A percentile compares a stretch with the other conserved stretches of the same genome.
These are phyloP conservation scores for Bimuria novae-zelandiae DNA, from an alignment of 2,329 filamentous ascomycete genomes.

Conservation along the genomic window DNA sequence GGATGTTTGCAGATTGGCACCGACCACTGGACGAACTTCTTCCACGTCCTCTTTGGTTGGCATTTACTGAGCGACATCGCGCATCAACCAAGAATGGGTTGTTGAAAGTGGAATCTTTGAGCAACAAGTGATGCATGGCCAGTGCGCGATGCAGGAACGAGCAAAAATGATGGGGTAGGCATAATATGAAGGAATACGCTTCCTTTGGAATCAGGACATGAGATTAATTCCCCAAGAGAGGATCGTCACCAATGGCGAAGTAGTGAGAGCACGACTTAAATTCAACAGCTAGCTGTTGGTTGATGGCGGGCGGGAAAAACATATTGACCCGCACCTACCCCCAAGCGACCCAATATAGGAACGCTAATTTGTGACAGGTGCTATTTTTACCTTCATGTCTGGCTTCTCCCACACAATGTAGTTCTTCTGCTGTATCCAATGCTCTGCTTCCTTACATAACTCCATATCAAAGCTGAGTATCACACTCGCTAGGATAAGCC, in stretches of 20 bases:
- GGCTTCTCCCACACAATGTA: slow-evolving; percentile 43
- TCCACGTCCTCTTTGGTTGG: background rate
- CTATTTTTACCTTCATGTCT: slow-evolving; percentile 31
- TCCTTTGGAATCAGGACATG: background rate
- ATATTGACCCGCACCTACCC: background rate
- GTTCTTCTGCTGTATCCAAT: slow-evolving; percentile 29
- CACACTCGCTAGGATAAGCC: slow-evolving; percentile 29
- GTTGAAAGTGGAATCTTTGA: background rate
- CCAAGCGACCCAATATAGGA: background rate
- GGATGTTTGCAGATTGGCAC: background rate
- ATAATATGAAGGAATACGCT: background rate
- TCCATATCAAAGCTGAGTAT: slow-evolving; percentile 35
- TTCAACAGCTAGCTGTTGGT: background rate
- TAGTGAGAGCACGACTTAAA: background rate
- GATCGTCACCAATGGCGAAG: background rate
- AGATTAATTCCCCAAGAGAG: background rate
- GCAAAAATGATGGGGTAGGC: background rate
- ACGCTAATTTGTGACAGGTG: slow-evolving; percentile 17
- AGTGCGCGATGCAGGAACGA: background rate
- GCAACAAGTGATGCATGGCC: background rate
- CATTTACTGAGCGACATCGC: background rate
- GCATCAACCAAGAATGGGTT: background rate
- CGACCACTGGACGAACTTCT: background rate
- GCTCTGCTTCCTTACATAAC: slow-evolving; percentile 13
- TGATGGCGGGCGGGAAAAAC: background rate